Conservation (phyloP, 2,329 filamentous ascomycete species). For the Graphium sp. region DNA sequence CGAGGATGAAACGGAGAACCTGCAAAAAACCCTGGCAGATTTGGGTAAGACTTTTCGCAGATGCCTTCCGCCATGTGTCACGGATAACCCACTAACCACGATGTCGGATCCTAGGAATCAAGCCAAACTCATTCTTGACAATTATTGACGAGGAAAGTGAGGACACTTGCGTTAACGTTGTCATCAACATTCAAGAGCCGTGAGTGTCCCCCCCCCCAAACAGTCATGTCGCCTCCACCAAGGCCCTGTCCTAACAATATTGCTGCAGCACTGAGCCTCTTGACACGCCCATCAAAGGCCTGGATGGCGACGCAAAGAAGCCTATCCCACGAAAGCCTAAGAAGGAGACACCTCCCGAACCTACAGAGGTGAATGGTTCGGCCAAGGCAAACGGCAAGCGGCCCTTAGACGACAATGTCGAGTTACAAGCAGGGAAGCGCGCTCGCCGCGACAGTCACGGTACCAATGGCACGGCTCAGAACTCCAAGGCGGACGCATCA, state of each 20-base stretch:
- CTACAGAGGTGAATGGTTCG: slow-evolving; percentile 20
- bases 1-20: slow-evolving; percentile 72
- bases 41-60: slow-evolving; percentile 52
- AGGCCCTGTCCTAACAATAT: slow-evolving; percentile 10
- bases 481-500: slow-evolving; percentile 20
- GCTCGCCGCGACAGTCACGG: slow-evolving; percentile 22
- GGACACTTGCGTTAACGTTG: slow-evolving; percentile 60
- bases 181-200: slow-evolving; percentile 51
- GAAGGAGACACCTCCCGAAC: slow-evolving; percentile 15
- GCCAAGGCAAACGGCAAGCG: slow-evolving; percentile 21
- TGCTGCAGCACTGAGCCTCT: slow-evolving; percentile 21
- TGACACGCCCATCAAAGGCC: slow-evolving; percentile 37
- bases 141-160: slow-evolving; percentile 71
- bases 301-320: slow-evolving; percentile 21
- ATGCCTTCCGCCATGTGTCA: too few species aligned
- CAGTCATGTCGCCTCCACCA: slow-evolving; percentile 7
- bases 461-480: slow-evolving; percentile 31
- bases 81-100: too few species aligned
- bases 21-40: slow-evolving; percentile 62
- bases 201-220: slow-evolving; percentile 18
- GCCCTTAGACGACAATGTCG: slow-evolving; percentile 18
- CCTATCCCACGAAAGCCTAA: slow-evolving; percentile 38
- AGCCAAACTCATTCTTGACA: slow-evolving; percentile 59
- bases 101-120: too few species aligned
- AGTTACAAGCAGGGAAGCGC: slow-evolving; percentile 20